Base-by-base conservation (phyloP, 2,329 filamentous ascomycete species). In the Aspergillus luchuensis region DNA sequence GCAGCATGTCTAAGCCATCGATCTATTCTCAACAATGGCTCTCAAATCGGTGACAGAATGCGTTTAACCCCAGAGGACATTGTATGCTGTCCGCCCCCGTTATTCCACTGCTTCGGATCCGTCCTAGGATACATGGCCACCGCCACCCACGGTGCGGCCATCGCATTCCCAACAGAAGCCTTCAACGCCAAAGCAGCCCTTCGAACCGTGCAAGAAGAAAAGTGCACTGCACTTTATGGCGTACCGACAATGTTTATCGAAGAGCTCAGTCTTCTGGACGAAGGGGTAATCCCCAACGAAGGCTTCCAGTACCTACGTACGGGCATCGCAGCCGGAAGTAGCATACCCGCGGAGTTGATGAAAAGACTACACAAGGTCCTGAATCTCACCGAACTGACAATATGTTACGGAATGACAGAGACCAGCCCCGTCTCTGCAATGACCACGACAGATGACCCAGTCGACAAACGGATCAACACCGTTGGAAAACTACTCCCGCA, bases 381-480 rank as follows among this genome's bases (percentile, higher is more conserved):
- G 8, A 95, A 95, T 52, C 80, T 98, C 17, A 85, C 84, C 0
- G 90, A 96, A 58, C 79, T 98, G 21, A 94, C 93, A 0, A 97
- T 97, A 65, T 97, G 93, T 81, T 98, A 97, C 75, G 93, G 93
- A 63, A 96, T 96, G 92, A 97, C 93, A 1, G 93, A 97, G 78
- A 97, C 93, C 63, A 90, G 70, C 82, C 85, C 81, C 2, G 83
- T 86, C 0, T 83, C 80, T 6, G 86, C 85, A 65, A 97, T 97
- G 92, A 97, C 93, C 0, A 82, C 86, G 0, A 93, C 91, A 0
- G 78, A 85, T 17, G 92, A 97, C 71, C 87, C 91, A 0, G 80
- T 91, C 2, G 84, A 84, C 39, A 90, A 90, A 76, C 84, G 92
- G 43, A 89, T 91, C 55, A 83, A 86, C 41, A 89, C 86, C 3